These are phyloP conservation scores for Trametes meyenii DNA, from an alignment of 768 basidiomycete species.

Conservation along the genomic window DNA sequence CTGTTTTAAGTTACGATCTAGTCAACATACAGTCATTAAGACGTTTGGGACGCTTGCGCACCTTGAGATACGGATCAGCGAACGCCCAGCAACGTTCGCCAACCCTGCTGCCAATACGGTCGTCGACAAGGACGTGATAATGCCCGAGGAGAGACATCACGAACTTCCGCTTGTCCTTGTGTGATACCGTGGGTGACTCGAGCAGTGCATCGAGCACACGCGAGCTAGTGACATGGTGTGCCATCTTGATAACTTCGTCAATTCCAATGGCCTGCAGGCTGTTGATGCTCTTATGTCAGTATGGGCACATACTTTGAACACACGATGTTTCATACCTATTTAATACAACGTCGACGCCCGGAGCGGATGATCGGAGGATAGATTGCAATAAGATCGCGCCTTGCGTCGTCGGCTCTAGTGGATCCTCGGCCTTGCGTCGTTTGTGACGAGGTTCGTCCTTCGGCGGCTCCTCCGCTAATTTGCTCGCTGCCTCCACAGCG, in stretches of 20 bases:
- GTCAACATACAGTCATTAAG: not conserved
- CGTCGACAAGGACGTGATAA: slow-evolving; percentile 82
- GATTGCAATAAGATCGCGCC: slow-evolving; percentile 88
- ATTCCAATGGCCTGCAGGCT: slow-evolving; percentile 43
- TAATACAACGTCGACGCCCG: slow-evolving; percentile 68
- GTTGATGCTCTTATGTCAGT: not conserved
- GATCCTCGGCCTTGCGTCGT: slow-evolving; percentile 29
- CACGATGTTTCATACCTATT: slow-evolving; percentile 54
- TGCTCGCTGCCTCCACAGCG: slow-evolving; percentile 15
- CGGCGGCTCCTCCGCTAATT: slow-evolving; percentile 24
- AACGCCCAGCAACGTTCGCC: slow-evolving; percentile 90
- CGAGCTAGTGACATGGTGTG: slow-evolving; percentile 69
- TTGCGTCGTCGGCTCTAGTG: slow-evolving; percentile 71
- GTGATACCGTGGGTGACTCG: slow-evolving; percentile 64
- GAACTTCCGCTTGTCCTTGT: slow-evolving; percentile 68
- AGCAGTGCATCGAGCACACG: slow-evolving; percentile 81
- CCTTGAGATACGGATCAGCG: slow-evolving; percentile 93
- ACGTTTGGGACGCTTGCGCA: slow-evolving; percentile 35
- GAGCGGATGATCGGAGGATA: slow-evolving; percentile 66
- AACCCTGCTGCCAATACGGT: slow-evolving; percentile 88
- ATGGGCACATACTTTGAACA: not conserved
- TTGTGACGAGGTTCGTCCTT: slow-evolving; percentile 21
- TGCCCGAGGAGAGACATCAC: slow-evolving; percentile 77
- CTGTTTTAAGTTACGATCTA: slow-evolving; percentile 40
- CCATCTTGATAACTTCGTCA: slow-evolving; percentile 59